A percentile compares a stretch with the other conserved stretches of the same genome.
Conservation (phyloP, 2,329 filamentous ascomycete species). For the Fusarium sarcochroum region DNA sequence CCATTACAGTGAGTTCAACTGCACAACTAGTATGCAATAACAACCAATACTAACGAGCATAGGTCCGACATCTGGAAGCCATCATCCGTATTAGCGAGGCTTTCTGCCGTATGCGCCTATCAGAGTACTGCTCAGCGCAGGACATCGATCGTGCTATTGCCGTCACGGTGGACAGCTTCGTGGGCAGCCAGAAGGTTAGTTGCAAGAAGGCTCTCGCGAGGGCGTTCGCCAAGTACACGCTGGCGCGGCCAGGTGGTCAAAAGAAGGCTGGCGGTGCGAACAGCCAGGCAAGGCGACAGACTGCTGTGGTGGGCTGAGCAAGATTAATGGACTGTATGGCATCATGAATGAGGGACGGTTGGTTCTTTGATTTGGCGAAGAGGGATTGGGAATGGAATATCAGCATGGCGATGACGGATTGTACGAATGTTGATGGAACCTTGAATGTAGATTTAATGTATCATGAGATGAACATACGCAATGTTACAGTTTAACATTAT, state of each 20-base stretch:
- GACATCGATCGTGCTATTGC: conserved; percentile 98
- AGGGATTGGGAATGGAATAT: conserved; percentile 26
- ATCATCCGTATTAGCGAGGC: conserved; percentile 96
- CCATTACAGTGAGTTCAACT: conserved; percentile 86
- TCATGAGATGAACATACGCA: conserved; percentile 19
- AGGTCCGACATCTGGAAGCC: conserved; percentile 97
- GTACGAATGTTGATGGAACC: conserved; percentile 22
- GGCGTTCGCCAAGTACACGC: conserved; percentile 95
- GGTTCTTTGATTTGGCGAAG: conserved; percentile 33
- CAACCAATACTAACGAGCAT: conserved; percentile 23
- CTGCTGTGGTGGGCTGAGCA: conserved; percentile 49
- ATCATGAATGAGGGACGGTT: conserved; percentile 5
- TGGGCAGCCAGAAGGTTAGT: conserved; percentile 95
- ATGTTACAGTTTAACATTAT: background rate
- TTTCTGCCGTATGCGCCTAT: conserved; percentile 98
- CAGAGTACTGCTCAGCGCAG: conserved; percentile 89
- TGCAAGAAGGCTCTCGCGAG: conserved; percentile 96
- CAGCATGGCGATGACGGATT: conserved; percentile 33
- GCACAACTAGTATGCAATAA: background rate
- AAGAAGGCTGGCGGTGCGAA: conserved; percentile 38
- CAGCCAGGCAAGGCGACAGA: conserved; percentile 48
- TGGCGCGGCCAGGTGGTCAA: conserved; percentile 63
- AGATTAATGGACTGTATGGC: background rate
- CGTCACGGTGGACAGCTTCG: conserved; percentile 95
- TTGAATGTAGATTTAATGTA: conserved; percentile 40